A percentile compares a stretch with the other conserved stretches of the same genome.
Conservation (phyloP, 1,284 basidiomycete species). For the Meripilus lineatus region DNA sequence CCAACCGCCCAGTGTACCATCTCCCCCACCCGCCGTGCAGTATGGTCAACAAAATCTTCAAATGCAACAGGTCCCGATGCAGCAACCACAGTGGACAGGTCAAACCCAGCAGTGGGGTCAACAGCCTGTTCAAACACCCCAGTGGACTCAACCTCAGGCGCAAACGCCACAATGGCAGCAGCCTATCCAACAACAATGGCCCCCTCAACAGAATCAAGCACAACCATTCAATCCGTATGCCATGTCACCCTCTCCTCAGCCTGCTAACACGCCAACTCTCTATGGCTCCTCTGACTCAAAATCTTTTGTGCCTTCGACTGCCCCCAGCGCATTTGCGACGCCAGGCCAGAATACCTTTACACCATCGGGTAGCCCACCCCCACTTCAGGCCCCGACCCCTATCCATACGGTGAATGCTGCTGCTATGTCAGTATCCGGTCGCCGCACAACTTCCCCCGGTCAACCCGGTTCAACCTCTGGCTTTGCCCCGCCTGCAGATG, state of each 20-base stretch:
- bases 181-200: no score
- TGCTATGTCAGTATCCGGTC: conserved; percentile 19
- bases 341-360: no score
- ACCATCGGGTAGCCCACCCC: conserved; percentile 2
- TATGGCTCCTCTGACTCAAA: conserved; percentile 9
- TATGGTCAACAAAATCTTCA: conserved; percentile 22
- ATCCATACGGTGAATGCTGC: conserved; percentile 6
- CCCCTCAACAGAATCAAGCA: no score
- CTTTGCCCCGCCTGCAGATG: conserved; percentile 31
- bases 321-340: no score
- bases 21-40: conserved; percentile 39
- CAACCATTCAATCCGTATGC: conserved; percentile 15
- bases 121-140: no score
- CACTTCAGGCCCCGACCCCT: conserved; percentile 12
- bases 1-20: conserved; percentile 35
- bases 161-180: no score
- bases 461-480: conserved; percentile 2
- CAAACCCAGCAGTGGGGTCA: no score
- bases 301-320: no score
- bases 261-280: conserved; percentile 13
- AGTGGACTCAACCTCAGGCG: no score
- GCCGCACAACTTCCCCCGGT: conserved; percentile 16
- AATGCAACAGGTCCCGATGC: neutral
- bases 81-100: neutral
- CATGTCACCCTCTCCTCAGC: conserved; percentile 23